Percentiles rank a stretch among this genome's conserved stretches.
These are phyloP conservation scores for Marasmius oreades DNA, from an alignment of 1,284 basidiomycete species.

Conservation along the genomic window DNA sequence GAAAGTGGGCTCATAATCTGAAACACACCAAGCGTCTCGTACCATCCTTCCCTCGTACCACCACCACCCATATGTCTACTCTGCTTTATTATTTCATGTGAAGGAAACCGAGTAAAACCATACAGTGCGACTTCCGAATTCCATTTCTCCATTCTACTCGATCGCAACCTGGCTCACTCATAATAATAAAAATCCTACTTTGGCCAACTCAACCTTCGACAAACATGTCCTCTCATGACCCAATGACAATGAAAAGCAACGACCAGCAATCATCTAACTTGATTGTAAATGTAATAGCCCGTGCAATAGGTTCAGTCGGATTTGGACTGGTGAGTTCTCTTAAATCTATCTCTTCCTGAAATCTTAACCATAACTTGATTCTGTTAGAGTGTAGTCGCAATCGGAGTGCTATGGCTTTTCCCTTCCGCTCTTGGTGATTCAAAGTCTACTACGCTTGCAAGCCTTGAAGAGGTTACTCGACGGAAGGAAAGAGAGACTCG, in stretches of 20 bases:
- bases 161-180: not conserved
- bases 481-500: constrained; percentile 6
- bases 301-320: constrained; percentile 13
- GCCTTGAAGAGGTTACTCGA: not conserved
- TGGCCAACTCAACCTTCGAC: not conserved
- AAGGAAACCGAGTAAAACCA: not conserved
- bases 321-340: constrained; percentile 11
- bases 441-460: not conserved
- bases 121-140: too few relatives aligned
- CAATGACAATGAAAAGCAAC: constrained; percentile 5
- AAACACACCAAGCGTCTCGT: not conserved
- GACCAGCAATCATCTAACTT: constrained; percentile 5
- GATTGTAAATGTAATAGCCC: constrained; percentile 9
- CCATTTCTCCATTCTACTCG: not conserved
- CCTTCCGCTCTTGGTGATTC: constrained; percentile 6
- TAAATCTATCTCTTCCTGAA: not conserved
- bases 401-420: constrained; percentile 12
- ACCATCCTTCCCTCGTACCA: not conserved
- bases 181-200: not conserved
- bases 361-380: not conserved
- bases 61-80: not conserved
- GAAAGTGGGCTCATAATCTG: constrained; percentile 1
- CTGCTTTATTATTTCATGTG: not conserved
- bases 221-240: constrained; percentile 1
- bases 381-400: constrained; percentile 13